A percentile compares a stretch with the other conserved stretches of the same genome.
phyloP scores from a whole-genome alignment of 805 yeast genomes.

The Clavispora asparagi region DNA sequence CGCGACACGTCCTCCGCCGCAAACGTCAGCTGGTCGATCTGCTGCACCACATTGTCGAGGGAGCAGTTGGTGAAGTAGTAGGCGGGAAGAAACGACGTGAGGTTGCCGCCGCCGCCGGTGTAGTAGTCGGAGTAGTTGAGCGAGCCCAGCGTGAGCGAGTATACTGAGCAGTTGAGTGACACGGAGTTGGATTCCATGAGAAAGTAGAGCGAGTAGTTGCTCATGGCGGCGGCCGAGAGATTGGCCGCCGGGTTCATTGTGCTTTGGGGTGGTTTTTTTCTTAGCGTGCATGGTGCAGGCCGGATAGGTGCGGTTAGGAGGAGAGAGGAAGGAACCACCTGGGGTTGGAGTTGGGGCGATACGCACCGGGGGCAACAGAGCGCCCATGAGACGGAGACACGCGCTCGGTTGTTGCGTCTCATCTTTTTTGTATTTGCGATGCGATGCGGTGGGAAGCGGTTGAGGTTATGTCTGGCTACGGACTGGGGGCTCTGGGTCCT shows the following conservation, averaged over 20 bases:
- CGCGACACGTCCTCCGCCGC: conserved; percentile 6
- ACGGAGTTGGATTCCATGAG: conserved; percentile 26
- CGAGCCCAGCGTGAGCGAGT: conserved; percentile 30
- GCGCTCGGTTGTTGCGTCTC: too few relatives aligned
- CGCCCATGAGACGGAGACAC: too few relatives aligned
- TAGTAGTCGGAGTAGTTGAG: conserved; percentile 18
- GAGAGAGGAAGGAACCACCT: too few relatives aligned
- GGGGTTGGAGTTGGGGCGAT: too few relatives aligned
- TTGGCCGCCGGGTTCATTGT: neutral
- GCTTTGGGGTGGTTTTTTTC: neutral
- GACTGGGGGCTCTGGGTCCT: too few relatives aligned
- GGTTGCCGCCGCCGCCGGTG: conserved; percentile 11
- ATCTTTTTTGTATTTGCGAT: too few relatives aligned
- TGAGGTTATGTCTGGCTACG: too few relatives aligned
- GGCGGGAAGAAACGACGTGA: conserved; percentile 29
- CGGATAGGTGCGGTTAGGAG: too few relatives aligned
- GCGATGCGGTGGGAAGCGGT: too few relatives aligned
- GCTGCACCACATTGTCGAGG: conserved; percentile 24
- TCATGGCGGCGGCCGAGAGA: conserved; percentile 5
- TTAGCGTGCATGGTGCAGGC: conserved; percentile 1
- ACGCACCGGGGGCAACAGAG: too few relatives aligned
- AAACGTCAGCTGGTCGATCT: conserved; percentile 17
- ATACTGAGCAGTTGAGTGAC: conserved; percentile 32
- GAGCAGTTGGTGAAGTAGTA: conserved; percentile 47
- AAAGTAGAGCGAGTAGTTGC: conserved; percentile 14